Evolutionary conservation across 371 early-diverging fungal genomes (phyloP), one percentile per base, ranked within the genome.

Genomic region (Mortierella sp.): DNA sequence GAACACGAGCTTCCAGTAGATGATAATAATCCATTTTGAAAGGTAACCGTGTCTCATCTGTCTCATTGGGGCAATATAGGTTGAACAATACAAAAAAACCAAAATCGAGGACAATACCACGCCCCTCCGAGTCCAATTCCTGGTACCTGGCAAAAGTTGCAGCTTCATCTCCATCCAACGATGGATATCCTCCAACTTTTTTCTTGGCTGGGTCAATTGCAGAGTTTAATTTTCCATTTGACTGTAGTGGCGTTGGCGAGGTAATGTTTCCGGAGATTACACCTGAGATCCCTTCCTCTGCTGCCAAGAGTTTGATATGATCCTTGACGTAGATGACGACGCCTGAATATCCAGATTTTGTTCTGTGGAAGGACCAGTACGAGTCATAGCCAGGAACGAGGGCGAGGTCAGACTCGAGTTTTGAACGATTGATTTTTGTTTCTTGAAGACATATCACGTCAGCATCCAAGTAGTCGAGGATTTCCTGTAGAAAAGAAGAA

Each of bases 381-480:
- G 93, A 92, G 64, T 93, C 88, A 76, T 90, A 95, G 1, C 94
- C 94, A 5, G 91, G 88, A 0, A 93, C 88, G n/a, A 93, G 40
- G 1, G 92, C 94, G 57, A 93, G 70, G 16, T 91, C 90, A 28
- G 89, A 62, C 20, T 91, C 87, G 8, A 93, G 57, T 66, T 88
- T 88, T 1, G 86, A 75, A 6, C 92, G 84, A 14, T 90, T 86
- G 47, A 92, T 87, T 85, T 95, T 95, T 62, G 91, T 88, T 84
- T 96, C 97, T 78, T 96, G 97, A 10, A 96, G 75, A 78, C 89
- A 96, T 37, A 94, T 86, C 66, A 96, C 93, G 74, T 95, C 95
- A 4, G 92, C 90, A 32, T 84, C 84, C 1, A 94, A 84, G 20
- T 88, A 71, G 66, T 91, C 88, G 9, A 93, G 73, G 16, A 94